Percentiles rank a stretch among this genome's conserved stretches.
Conservation (phyloP, 768 basidiomycete genomes). For the Daedaleopsis sinensis region DNA sequence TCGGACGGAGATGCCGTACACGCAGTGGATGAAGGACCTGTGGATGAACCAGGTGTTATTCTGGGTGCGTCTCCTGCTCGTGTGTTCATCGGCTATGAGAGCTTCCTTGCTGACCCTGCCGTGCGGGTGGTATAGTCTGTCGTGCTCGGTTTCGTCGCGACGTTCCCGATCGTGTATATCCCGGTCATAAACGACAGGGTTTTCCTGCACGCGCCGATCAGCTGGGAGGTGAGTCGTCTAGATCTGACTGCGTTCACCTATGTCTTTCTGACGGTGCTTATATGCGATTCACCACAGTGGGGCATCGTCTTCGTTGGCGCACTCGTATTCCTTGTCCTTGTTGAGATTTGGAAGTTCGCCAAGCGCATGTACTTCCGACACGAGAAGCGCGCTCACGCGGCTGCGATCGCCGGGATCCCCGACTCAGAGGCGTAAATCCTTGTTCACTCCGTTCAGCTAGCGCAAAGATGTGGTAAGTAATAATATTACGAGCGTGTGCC, state of each 20-base stretch:
- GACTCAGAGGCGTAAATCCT: background rate
- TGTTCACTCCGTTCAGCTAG: background rate
- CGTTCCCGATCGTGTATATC: conserved; percentile 1
- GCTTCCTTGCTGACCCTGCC: too few species aligned
- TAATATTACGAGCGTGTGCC: too few species aligned
- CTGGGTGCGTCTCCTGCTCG: background rate
- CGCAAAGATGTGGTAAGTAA: too few species aligned
- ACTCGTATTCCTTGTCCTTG: background rate
- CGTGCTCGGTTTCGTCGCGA: background rate
- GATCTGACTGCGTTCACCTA: background rate
- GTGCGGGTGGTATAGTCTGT: background rate
- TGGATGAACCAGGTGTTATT: conserved; percentile 2
- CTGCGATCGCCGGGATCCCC: background rate
- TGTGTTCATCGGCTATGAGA: background rate
- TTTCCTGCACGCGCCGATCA: conserved; percentile 2
- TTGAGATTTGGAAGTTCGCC: background rate
- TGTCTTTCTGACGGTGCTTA: background rate
- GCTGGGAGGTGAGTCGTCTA: conserved; percentile 1
- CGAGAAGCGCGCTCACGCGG: background rate
- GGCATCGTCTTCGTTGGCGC: background rate
- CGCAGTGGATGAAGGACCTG: conserved; percentile 1
- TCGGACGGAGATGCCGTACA: background rate
- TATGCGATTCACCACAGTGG: background rate
- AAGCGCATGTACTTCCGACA: conserved; percentile 1
- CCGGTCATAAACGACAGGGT: conserved; percentile 4